Percentiles rank a stretch among this genome's conserved stretches.
phyloP scores from a whole-genome alignment of 164 flowering plant genomes.

The Vitis labrusca region DNA sequence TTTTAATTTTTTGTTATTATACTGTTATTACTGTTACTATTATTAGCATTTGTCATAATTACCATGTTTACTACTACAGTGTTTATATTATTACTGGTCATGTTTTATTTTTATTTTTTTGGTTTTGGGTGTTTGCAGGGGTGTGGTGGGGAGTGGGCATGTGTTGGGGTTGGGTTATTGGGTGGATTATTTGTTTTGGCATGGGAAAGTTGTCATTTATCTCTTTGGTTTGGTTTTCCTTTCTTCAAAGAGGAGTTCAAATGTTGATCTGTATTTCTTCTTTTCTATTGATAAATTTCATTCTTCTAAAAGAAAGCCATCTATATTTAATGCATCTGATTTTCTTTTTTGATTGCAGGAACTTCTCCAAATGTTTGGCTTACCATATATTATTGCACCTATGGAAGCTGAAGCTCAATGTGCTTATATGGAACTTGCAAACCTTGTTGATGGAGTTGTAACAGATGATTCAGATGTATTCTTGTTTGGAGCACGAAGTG shows the following conservation, averaged over 20 bases:
- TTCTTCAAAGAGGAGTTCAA: no score
- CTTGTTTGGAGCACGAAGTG: slow-evolving; percentile 90
- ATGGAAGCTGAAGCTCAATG: slow-evolving; percentile 99
- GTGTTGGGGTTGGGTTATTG: no score
- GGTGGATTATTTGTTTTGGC: neutral
- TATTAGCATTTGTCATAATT: no score
- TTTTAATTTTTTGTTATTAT: no score
- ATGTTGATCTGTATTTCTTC: neutral
- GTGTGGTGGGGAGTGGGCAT: no score
- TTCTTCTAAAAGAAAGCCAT: neutral
- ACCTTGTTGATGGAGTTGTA: slow-evolving; percentile 94
- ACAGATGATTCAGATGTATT: slow-evolving; percentile 99
- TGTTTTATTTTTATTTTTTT: neutral
- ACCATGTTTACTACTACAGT: no score
- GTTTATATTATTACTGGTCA: no score
- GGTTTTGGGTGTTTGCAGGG: neutral
- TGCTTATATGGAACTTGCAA: slow-evolving; percentile 79
- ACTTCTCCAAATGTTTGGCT: slow-evolving; percentile 93
- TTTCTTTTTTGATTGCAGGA: slow-evolving; percentile 45
- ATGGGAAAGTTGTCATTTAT: neutral
- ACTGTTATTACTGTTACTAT: no score
- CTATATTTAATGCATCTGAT: slow-evolving; percentile 1
- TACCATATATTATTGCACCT: slow-evolving; percentile 96
- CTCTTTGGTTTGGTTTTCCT: no score
- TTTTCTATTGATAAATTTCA: neutral